Conservation (phyloP, 306 rosid genomes). For the Lupinus albus region DNA sequence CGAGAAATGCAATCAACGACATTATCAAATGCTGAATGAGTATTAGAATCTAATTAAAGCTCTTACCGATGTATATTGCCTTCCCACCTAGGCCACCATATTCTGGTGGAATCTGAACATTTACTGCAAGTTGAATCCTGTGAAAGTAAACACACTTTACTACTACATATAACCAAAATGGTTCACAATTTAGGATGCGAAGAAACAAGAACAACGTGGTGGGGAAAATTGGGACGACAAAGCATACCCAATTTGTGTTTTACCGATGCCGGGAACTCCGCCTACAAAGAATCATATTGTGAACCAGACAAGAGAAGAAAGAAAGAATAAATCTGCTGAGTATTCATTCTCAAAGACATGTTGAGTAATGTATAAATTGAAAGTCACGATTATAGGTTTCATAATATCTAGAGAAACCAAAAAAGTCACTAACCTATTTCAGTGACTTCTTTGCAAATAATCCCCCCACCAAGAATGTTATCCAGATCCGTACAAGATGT, state of each 20-base stretch:
- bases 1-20: conserved; percentile 33
- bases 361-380: not conserved
- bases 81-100: conserved; percentile 86
- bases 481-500: conserved; percentile 83
- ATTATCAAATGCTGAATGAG: conserved; percentile 28
- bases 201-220: conserved; percentile 8
- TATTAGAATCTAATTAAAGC: conserved; percentile 11
- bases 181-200: conserved; percentile 9
- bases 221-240: conserved; percentile 24
- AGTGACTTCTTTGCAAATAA: conserved; percentile 83
- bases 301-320: conserved; percentile 21
- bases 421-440: conserved; percentile 71
- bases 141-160: conserved; percentile 31
- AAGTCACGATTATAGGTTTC: not conserved
- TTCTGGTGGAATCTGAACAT: conserved; percentile 83
- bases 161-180: conserved; percentile 27
- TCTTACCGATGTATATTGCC: conserved; percentile 86
- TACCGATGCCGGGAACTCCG: conserved; percentile 96
- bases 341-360: conserved; percentile 6
- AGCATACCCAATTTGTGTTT: conserved; percentile 92
- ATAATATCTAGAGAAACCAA: conserved; percentile 5
- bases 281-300: conserved; percentile 52
- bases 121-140: conserved; percentile 95
- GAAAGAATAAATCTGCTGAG: conserved; percentile 20
- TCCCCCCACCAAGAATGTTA: conserved; percentile 87